Base-by-base conservation (phyloP, 2,329 filamentous ascomycete genomes). In the Keithomyces neogunnii region DNA sequence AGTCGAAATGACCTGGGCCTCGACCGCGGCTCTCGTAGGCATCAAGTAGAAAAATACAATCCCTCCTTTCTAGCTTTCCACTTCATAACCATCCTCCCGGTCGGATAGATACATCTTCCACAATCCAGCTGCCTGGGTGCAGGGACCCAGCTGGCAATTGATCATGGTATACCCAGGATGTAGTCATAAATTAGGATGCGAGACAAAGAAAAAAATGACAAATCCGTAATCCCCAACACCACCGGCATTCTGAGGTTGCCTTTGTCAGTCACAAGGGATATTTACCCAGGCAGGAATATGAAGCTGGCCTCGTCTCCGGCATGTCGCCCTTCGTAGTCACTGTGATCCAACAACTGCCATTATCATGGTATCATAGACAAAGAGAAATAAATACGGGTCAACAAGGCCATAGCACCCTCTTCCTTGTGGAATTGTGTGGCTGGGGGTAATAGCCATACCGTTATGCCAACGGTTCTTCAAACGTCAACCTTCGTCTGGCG, bases 401-500 rank as follows among this genome's bases (percentile, higher is more conserved):
- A 19, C 19, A 19, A 19, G 19, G 19, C 19, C 19, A 19, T 19
- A 19, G 19, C 19, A 19, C 19, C 19, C 19, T 19, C 19, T 19
- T 19, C 19, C 19, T 19, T 19, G 19, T 19, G 19, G 19, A 19
- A 19, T 19, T 19, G 19, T 19, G 19, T 19, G 19, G 19, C 19
- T 19, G 19, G 19, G 19, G 19, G 52, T 46, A 51, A 42, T 46
- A n/a, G 47, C 48, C 50, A 50, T 40, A 40, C 39, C 49, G 48
- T 46, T 57, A 61, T 38, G 56, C 54, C 48, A 60, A 52, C 46
- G 87, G 75, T 50, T 83, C 82, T 63, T 95, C 90, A 69, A 95
- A 95, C 50, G 91, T 95, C 53, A 96, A 74, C 56, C 84, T 78
- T 63, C 87, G 81, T 61, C 88, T 75, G n/a, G 87, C 79, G 45